A percentile compares a stretch with the other conserved stretches of the same genome.
These are phyloP conservation scores for Simplicillium aogashimaense DNA, from an alignment of 2,329 filamentous ascomycete genomes.

Conservation along the genomic window DNA sequence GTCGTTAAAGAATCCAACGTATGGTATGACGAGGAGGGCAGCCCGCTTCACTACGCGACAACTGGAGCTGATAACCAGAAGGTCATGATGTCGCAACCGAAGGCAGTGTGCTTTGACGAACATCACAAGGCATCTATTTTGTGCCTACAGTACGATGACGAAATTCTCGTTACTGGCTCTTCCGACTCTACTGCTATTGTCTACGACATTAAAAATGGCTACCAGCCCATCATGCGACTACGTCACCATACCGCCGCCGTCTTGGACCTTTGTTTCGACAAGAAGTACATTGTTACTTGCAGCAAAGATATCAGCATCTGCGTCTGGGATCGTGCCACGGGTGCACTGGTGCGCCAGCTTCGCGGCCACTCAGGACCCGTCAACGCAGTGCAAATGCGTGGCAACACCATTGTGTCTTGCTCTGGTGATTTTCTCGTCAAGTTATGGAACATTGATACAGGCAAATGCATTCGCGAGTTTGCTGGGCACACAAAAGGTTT, in stretches of 20 bases:
- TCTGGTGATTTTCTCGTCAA: slow-evolving; percentile 90
- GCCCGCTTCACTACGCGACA: slow-evolving; percentile 44
- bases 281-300: slow-evolving; percentile 89
- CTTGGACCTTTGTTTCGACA: slow-evolving; percentile 86
- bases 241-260: slow-evolving; percentile 76
- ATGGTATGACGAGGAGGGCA: slow-evolving; percentile 40
- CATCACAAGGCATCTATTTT: slow-evolving; percentile 90
- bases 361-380: slow-evolving; percentile 84
- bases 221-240: slow-evolving; percentile 70
- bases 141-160: slow-evolving; percentile 87
- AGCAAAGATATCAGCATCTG: slow-evolving; percentile 93
- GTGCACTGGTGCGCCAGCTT: slow-evolving; percentile 65
- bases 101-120: slow-evolving; percentile 44
- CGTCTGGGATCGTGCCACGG: slow-evolving; percentile 82
- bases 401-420: slow-evolving; percentile 86
- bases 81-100: slow-evolving; percentile 37
- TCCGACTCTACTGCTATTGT: slow-evolving; percentile 88
- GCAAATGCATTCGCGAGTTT: slow-evolving; percentile 84
- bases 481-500: slow-evolving; percentile 83
- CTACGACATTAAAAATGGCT: slow-evolving; percentile 72
- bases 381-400: slow-evolving; percentile 91
- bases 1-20: slow-evolving; percentile 44
- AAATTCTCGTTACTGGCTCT: slow-evolving; percentile 89
- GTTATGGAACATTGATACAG: slow-evolving; percentile 89
- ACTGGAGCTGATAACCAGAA: slow-evolving; percentile 35